Conservation (phyloP, 1,139 yeast species). For the Torulaspora globosa region DNA sequence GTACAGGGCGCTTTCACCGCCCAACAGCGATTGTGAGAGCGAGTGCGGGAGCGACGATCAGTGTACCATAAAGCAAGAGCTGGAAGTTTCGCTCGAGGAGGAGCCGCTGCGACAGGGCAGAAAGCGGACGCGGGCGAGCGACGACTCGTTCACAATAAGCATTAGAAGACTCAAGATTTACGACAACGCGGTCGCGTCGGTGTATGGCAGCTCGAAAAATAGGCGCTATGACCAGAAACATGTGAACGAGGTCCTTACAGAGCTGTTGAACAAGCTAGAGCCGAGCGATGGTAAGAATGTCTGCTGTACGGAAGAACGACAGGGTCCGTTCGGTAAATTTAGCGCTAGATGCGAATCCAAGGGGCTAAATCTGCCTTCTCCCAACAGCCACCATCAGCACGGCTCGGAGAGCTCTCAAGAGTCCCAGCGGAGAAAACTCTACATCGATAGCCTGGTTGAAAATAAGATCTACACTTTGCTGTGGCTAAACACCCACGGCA, state of each 20-base stretch:
- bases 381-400: conserved; percentile 2
- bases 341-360: background rate
- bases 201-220: conserved; percentile 18
- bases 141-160: conserved; percentile 28
- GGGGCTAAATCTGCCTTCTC: conserved; percentile 7
- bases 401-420: background rate
- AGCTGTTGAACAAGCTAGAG: conserved; percentile 23
- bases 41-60: conserved; percentile 1
- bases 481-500: conserved; percentile 18
- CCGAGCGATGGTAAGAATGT: conserved; percentile 1
- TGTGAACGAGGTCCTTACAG: conserved; percentile 24
- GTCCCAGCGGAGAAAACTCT: conserved; percentile 1
- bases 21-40: conserved; percentile 12
- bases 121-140: background rate
- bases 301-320: conserved; percentile 4
- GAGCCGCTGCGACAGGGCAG: background rate
- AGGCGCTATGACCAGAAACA: conserved; percentile 22
- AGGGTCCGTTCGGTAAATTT: conserved; percentile 19
- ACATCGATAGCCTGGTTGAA: conserved; percentile 13
- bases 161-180: conserved; percentile 33
- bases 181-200: conserved; percentile 27
- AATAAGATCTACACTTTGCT: conserved; percentile 13
- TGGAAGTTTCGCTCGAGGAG: background rate
- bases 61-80: background rate
- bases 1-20: conserved; percentile 12